phyloP scores from a whole-genome alignment of 2,329 filamentous ascomycete species.

The Clarireedia paspali region DNA sequence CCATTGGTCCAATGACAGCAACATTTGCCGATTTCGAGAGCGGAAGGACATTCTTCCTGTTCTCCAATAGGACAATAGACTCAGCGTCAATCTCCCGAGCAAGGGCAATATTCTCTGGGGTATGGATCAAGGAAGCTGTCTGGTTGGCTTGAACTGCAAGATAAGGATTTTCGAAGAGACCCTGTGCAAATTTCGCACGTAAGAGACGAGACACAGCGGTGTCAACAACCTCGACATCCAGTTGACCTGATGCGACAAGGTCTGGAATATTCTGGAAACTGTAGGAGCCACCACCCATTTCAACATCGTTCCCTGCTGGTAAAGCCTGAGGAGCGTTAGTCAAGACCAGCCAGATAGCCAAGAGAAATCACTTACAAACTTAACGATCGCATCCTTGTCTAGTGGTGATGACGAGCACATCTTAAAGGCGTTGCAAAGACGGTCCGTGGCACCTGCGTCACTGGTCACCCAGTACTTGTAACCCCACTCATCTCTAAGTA shows the following conservation, averaged over 20 bases:
- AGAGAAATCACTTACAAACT: slow-evolving; percentile 35
- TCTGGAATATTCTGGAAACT: slow-evolving; percentile 60
- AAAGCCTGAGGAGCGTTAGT: slow-evolving; percentile 37
- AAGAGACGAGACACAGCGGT: slow-evolving; percentile 58
- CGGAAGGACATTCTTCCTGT: slow-evolving; percentile 56
- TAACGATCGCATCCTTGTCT: slow-evolving; percentile 58
- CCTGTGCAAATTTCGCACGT: slow-evolving; percentile 59
- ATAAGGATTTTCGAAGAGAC: slow-evolving; percentile 65
- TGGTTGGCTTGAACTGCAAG: slow-evolving; percentile 47
- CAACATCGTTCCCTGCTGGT: slow-evolving; percentile 62
- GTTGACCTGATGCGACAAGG: slow-evolving; percentile 52
- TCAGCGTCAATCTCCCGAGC: slow-evolving; percentile 72
- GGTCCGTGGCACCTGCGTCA: slow-evolving; percentile 65
- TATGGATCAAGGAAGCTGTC: slow-evolving; percentile 54
- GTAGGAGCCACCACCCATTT: slow-evolving; percentile 71
- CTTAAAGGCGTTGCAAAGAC: slow-evolving; percentile 55
- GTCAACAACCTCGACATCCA: slow-evolving; percentile 54
- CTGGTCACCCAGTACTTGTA: slow-evolving; percentile 60
- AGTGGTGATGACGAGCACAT: slow-evolving; percentile 52
- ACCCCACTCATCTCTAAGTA: slow-evolving; percentile 64
- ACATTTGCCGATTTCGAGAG: slow-evolving; percentile 59
- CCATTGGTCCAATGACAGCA: slow-evolving; percentile 70
- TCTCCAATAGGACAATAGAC: slow-evolving; percentile 76
- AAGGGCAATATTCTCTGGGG: slow-evolving; percentile 57
- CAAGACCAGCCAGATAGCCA: too few species aligned